These are phyloP conservation scores for Starmerella stellata DNA, from an alignment of 805 yeast species.

Conservation along the genomic window DNA sequence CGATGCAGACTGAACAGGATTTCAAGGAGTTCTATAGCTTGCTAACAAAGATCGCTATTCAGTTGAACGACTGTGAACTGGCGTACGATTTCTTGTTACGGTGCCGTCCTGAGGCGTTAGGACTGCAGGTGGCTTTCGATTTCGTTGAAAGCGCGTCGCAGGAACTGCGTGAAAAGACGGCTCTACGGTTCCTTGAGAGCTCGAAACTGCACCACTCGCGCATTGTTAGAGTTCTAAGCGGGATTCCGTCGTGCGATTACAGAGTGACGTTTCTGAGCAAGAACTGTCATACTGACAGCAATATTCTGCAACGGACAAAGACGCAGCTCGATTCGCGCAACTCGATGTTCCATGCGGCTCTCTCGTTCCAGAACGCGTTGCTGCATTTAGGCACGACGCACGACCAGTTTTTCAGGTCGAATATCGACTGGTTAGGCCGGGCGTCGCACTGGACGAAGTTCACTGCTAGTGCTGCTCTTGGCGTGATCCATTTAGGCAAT, in stretches of 20 bases:
- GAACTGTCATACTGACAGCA: constrained; percentile 72
- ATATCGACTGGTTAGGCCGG: constrained; percentile 88
- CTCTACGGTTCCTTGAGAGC: constrained; percentile 21
- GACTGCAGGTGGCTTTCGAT: constrained; percentile 90
- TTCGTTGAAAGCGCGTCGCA: constrained; percentile 82
- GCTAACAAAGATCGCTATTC: constrained; percentile 70
- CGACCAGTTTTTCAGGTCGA: constrained; percentile 76
- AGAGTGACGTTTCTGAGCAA: constrained; percentile 73
- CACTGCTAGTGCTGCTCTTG: constrained; percentile 92
- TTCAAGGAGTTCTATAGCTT: constrained; percentile 62
- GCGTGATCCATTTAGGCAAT: constrained; percentile 92
- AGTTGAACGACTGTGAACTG: constrained; percentile 55
- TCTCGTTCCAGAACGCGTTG: constrained; percentile 84
- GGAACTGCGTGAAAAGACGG: constrained; percentile 47
- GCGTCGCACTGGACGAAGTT: constrained; percentile 98
- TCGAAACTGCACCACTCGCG: constrained; percentile 23
- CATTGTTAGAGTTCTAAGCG: constrained; percentile 57
- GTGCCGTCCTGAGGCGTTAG: constrained; percentile 38
- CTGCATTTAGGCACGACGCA: constrained; percentile 93
- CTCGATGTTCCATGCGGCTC: constrained; percentile 89
- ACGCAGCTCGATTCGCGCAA: constrained; percentile 71
- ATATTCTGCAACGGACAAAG: constrained; percentile 66
- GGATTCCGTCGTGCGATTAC: constrained; percentile 85
- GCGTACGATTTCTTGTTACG: constrained; percentile 53
- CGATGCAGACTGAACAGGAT: constrained; percentile 21